Evolutionary conservation across 1,284 basidiomycete genomes (phyloP), one percentile per base, ranked within the genome.

Genomic region (Sporisorium graminicola): DNA sequence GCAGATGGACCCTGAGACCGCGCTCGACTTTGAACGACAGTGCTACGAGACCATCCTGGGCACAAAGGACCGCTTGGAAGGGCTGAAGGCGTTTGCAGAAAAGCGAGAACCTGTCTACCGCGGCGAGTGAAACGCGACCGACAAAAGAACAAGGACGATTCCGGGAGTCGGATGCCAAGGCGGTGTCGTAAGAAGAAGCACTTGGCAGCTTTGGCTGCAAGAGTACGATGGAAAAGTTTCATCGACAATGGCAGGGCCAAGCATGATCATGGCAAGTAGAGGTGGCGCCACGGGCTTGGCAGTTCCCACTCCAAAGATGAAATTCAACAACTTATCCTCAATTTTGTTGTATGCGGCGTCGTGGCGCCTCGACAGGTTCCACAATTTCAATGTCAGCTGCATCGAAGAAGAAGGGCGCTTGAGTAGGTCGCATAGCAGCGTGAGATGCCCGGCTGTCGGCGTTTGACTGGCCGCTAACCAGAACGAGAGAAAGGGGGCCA

Each of bases 71-170:
- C 90, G 95, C 14, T 81, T 90, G 7, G 95, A 98, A 86, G 95
- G 94, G 13, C 87, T 98, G 33, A 87, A 90, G 65, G 95, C 95
- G 60, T 98, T 98, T 87, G 91, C 90, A 74, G 93, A 94, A 87
- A 98, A 97, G 87, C 89, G 95, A 52, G 87, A 88, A 33, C 94
- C 95, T 1, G 86, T 91, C 26, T 97, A 96, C 87, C 90, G 89
- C 79, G 94, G 95, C 33, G 91, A 93, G 88, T 94, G n/a, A 88
- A 35, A 20, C 20, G 20, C 22, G 40, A n/a, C 40, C 40, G 16
- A n/a, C 40, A 18, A 42, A 42, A 14, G n/a, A n/a, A 13, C 27
- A 16, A 31, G 0, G 27, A 49, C 40, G 26, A 6, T 31, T 29
- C 22, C 49, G 27, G 49, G 16, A 50, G 29, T 5, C 49, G 29